phyloP scores from a whole-genome alignment of 495 filamentous ascomycete genomes.

The Xylaria castorea region DNA sequence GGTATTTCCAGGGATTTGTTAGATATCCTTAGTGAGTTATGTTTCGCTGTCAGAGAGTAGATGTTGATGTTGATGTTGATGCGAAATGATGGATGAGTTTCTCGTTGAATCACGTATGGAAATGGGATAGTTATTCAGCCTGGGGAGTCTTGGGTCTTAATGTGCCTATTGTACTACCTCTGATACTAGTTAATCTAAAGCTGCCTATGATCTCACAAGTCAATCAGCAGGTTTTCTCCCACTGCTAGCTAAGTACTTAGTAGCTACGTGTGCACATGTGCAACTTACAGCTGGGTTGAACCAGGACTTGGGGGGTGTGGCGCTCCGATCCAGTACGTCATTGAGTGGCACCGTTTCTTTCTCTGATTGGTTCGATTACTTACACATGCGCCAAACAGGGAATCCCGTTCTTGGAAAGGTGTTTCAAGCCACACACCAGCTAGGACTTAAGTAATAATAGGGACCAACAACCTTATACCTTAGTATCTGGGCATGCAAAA shows the following conservation, averaged over 20 bases:
- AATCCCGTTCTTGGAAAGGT: constrained; percentile 19
- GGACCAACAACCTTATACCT: too few relatives aligned
- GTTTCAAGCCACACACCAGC: constrained; percentile 5
- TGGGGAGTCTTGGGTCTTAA: background rate
- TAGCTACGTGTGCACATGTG: background rate
- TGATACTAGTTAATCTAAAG: background rate
- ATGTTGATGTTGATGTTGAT: background rate
- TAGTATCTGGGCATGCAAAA: too few relatives aligned
- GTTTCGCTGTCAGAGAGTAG: background rate
- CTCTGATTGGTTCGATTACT: constrained; percentile 16
- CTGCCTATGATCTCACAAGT: constrained; percentile 23
- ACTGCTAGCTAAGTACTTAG: background rate
- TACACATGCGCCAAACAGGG: constrained; percentile 11
- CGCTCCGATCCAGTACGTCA: constrained; percentile 11
- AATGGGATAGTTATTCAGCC: background rate
- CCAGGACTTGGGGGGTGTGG: constrained; percentile 4
- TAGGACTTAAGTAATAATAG: too few relatives aligned
- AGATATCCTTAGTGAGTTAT: background rate
- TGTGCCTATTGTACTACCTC: background rate
- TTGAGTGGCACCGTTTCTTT: background rate
- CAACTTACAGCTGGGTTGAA: background rate
- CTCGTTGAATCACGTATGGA: background rate
- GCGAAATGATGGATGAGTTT: background rate
- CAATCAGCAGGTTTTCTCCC: constrained; percentile 18
- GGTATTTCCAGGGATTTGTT: background rate